Percentiles rank a stretch among this genome's conserved stretches.
These are phyloP conservation scores for Coemansia sp. DNA, from an alignment of 192 early-diverging fungal genomes.

Conservation along the genomic window DNA sequence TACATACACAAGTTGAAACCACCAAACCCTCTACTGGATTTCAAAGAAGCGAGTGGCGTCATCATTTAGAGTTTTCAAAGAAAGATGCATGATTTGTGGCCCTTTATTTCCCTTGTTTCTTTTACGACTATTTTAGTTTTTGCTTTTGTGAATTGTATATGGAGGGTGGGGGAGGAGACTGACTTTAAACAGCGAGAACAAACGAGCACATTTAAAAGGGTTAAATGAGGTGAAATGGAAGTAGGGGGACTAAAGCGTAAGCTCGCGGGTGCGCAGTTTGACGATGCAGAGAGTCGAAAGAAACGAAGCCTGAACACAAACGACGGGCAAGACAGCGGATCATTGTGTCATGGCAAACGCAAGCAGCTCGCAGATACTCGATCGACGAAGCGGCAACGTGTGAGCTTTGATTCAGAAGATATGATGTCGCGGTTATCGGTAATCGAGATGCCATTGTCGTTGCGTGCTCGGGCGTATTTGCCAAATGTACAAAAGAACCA, in stretches of 20 bases:
- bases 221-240: neutral
- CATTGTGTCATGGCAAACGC: neutral
- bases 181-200: neutral
- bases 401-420: neutral
- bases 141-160: too few relatives aligned
- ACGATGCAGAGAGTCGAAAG: neutral
- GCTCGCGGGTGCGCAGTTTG: neutral
- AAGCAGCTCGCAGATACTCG: neutral
- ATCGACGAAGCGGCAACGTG: neutral
- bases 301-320: too few relatives aligned
- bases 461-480: constrained; percentile 10
- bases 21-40: too few relatives aligned
- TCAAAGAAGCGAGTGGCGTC: too few relatives aligned
- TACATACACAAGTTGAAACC: too few relatives aligned
- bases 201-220: too few relatives aligned
- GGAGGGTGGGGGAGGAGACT: too few relatives aligned
- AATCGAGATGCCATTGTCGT: constrained; percentile 13
- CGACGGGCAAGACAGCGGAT: neutral
- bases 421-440: constrained; percentile 8
- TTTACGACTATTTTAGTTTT: too few relatives aligned
- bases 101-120: too few relatives aligned
- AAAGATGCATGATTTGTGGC: too few relatives aligned
- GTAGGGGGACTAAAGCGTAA: neutral
- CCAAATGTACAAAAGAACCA: neutral
- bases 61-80: too few relatives aligned